These are phyloP conservation scores for Penicillium angulare DNA, from an alignment of 495 filamentous ascomycete genomes.

Conservation along the genomic window DNA sequence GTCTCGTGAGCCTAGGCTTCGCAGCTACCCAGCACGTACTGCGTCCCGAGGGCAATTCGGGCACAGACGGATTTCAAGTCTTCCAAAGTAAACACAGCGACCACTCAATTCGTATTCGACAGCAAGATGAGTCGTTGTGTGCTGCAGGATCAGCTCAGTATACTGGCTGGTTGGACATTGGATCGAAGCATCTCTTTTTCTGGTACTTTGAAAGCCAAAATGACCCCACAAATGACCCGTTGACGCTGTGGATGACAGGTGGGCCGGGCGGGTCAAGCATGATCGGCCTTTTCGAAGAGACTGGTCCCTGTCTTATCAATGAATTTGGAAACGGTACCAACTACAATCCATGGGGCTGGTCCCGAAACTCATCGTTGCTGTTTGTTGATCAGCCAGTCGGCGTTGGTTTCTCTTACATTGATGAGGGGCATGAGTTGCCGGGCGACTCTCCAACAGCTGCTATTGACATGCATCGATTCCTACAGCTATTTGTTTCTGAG, in stretches of 20 bases:
- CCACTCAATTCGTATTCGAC: conserved; percentile 37
- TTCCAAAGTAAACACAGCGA: conserved; percentile 25
- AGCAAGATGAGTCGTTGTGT: conserved; percentile 40
- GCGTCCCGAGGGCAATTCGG: neutral
- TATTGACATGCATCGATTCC: conserved; percentile 40
- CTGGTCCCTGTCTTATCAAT: conserved; percentile 45
- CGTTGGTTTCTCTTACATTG: conserved; percentile 45
- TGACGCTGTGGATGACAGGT: conserved; percentile 60
- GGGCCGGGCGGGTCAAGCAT: conserved; percentile 44
- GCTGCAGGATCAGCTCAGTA: conserved; percentile 36
- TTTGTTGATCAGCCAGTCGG: conserved; percentile 47
- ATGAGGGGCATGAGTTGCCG: conserved; percentile 27
- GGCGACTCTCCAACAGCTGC: conserved; percentile 27
- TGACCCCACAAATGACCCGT: conserved; percentile 47
- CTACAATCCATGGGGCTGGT: conserved; percentile 48
- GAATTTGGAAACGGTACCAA: conserved; percentile 36
- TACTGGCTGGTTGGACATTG: conserved; percentile 39
- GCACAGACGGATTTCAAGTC: conserved; percentile 10
- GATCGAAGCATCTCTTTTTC: conserved; percentile 53
- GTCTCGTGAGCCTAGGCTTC: neutral
- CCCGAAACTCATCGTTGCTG: conserved; percentile 42
- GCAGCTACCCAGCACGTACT: neutral
- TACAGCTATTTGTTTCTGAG: conserved; percentile 40
- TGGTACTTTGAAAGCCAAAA: conserved; percentile 61
- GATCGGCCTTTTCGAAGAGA: conserved; percentile 36